phyloP scores from a whole-genome alignment of 2,329 filamentous ascomycete genomes.

The Epichloe brachyelytri region DNA sequence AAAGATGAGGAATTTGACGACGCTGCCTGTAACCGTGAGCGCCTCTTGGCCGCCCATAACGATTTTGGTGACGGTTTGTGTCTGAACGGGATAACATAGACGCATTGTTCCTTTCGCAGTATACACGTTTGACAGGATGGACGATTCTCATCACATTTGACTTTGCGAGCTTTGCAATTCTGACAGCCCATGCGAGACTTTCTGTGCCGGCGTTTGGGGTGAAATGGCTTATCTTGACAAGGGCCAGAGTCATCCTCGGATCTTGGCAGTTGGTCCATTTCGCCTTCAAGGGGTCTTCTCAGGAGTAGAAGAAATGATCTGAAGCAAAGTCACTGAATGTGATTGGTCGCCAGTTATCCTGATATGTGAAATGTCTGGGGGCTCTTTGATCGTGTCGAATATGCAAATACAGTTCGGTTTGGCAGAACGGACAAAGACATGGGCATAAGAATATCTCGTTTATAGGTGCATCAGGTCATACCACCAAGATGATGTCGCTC shows the following conservation, averaged over 20 bases:
- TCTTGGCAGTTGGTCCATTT: not conserved
- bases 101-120: conserved; percentile 33
- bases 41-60: not conserved
- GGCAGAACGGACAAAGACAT: too few species aligned
- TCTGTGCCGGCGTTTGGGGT: conserved; percentile 38
- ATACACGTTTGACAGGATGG: conserved; percentile 37
- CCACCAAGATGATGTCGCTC: too few species aligned
- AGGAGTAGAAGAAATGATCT: too few species aligned
- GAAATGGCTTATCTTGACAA: conserved; percentile 14
- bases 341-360: too few species aligned
- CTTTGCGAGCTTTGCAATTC: conserved; percentile 42
- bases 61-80: conserved; percentile 5
- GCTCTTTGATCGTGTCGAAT: too few species aligned
- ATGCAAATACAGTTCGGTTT: too few species aligned
- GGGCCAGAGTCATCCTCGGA: not conserved
- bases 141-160: conserved; percentile 40
- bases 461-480: too few species aligned
- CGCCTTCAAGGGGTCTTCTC: not conserved
- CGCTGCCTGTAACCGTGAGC: not conserved
- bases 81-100: conserved; percentile 23
- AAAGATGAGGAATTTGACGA: conserved; percentile 3
- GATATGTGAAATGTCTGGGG: too few species aligned
- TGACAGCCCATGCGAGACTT: conserved; percentile 41
- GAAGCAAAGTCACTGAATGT: too few species aligned
- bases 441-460: too few species aligned